phyloP scores from a whole-genome alignment of 176 grass and related monocot genomes.

The Musa acuminata region DNA sequence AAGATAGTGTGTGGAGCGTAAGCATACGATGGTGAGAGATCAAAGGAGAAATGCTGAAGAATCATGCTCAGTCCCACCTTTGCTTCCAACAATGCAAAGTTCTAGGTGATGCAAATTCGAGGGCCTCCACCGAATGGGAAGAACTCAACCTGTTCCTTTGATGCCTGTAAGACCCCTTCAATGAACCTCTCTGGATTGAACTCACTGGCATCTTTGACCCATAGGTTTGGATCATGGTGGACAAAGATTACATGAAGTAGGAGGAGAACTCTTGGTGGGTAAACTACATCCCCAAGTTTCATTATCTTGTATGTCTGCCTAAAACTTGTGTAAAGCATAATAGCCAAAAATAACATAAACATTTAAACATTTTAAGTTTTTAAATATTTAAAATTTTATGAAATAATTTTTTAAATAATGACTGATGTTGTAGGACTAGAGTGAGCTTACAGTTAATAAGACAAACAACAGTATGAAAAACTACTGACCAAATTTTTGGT shows the following conservation, averaged over 20 bases:
- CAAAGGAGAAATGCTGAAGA: constrained; percentile 35
- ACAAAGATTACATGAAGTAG: constrained; percentile 21
- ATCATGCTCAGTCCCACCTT: constrained; percentile 45
- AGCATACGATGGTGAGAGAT: constrained; percentile 32
- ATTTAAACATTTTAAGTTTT: too few species aligned
- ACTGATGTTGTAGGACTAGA: too few species aligned
- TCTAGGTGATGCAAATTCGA: constrained; percentile 33
- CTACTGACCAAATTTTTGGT: too few species aligned
- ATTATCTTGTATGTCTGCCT: constrained; percentile 18
- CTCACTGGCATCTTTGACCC: constrained; percentile 33
- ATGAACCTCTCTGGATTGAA: constrained; percentile 52
- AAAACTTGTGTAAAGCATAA: too few species aligned
- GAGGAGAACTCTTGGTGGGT: constrained; percentile 21
- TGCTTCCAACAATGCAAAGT: constrained; percentile 40
- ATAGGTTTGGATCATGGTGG: constrained; percentile 23
- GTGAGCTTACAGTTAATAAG: too few species aligned
- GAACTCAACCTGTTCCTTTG: constrained; percentile 9
- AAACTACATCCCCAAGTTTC: constrained; percentile 36
- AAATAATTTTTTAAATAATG: too few species aligned
- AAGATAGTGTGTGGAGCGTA: constrained; percentile 30
- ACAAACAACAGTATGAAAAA: too few species aligned
- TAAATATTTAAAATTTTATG: too few species aligned
- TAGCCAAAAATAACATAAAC: too few species aligned
- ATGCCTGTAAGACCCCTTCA: constrained; percentile 24
- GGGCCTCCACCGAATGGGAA: constrained; percentile 45